phyloP scores from a whole-genome alignment of 2,329 filamentous ascomycete species.

The Penicillium sp. region DNA sequence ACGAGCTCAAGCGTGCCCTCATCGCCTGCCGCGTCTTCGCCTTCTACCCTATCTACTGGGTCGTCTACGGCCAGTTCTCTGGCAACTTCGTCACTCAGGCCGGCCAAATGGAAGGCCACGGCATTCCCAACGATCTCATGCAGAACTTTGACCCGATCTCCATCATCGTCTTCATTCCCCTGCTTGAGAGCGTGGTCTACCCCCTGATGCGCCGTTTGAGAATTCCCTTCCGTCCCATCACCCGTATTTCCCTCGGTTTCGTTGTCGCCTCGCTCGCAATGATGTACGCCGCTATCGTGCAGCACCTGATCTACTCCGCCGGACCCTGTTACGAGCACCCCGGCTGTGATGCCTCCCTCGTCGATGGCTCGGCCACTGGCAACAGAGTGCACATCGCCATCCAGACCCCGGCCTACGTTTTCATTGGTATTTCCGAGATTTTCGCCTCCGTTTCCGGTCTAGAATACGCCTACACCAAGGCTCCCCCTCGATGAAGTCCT shows the following conservation, averaged over 20 bases:
- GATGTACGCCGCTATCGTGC: constrained; percentile 60
- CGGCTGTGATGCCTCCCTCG: constrained; percentile 31
- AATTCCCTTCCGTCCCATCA: constrained; percentile 71
- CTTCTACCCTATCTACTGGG: constrained; percentile 68
- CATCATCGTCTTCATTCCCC: constrained; percentile 71
- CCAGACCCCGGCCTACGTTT: constrained; percentile 45
- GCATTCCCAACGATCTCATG: constrained; percentile 74
- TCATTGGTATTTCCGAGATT: constrained; percentile 54
- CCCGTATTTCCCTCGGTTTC: constrained; percentile 71
- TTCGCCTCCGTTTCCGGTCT: constrained; percentile 66
- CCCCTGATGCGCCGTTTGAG: constrained; percentile 62
- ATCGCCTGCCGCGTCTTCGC: constrained; percentile 69
- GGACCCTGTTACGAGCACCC: constrained; percentile 52
- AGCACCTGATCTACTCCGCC: constrained; percentile 55
- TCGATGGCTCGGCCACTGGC: constrained; percentile 33
- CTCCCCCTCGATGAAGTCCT: constrained; percentile 67
- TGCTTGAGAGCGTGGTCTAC: constrained; percentile 68
- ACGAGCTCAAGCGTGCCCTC: constrained; percentile 66
- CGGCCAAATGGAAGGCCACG: constrained; percentile 61
- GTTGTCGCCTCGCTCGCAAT: constrained; percentile 61
- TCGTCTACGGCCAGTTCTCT: constrained; percentile 67
- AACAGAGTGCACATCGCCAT: constrained; percentile 47
- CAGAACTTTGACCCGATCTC: constrained; percentile 73
- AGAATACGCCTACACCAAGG: constrained; percentile 73
- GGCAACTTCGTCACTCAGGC: constrained; percentile 67